phyloP scores from a whole-genome alignment of 805 yeast species.

The Saccharomycopsis javanensis region DNA sequence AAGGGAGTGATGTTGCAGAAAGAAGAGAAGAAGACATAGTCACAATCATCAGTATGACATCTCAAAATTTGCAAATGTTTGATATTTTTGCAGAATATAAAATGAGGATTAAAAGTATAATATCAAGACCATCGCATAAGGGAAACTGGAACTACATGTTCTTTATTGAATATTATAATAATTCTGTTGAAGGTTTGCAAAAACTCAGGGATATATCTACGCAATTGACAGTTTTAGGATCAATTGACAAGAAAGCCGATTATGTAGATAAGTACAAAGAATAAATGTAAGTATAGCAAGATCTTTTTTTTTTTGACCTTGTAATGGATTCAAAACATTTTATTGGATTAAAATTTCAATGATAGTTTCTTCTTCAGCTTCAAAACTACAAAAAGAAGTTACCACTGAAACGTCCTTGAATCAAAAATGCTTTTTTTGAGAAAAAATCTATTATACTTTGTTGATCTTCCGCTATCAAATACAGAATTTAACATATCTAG shows the following conservation, averaged over 20 bases:
- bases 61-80: conserved; percentile 20
- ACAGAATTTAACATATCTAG: conserved; percentile 1
- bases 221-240: conserved; percentile 8
- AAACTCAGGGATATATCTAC: conserved; percentile 39
- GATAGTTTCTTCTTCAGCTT: no score
- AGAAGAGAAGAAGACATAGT: background rate
- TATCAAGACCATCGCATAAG: conserved; percentile 64
- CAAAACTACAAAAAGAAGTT: no score
- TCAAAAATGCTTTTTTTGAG: no score
- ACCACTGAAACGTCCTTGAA: no score
- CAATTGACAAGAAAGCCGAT: conserved; percentile 1
- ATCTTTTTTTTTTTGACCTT: background rate
- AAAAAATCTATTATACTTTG: no score
- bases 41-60: conserved; percentile 3
- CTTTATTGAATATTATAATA: conserved; percentile 60
- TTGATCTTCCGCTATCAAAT: background rate
- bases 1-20: background rate
- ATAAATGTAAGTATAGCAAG: background rate
- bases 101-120: conserved; percentile 60
- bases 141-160: conserved; percentile 75
- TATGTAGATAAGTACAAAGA: conserved; percentile 3
- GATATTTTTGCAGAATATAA: conserved; percentile 46
- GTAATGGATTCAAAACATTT: no score
- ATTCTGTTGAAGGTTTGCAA: conserved; percentile 27
- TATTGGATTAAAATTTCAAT: no score